phyloP scores from a whole-genome alignment of 1,284 basidiomycete genomes.

The Naganishia albida region DNA sequence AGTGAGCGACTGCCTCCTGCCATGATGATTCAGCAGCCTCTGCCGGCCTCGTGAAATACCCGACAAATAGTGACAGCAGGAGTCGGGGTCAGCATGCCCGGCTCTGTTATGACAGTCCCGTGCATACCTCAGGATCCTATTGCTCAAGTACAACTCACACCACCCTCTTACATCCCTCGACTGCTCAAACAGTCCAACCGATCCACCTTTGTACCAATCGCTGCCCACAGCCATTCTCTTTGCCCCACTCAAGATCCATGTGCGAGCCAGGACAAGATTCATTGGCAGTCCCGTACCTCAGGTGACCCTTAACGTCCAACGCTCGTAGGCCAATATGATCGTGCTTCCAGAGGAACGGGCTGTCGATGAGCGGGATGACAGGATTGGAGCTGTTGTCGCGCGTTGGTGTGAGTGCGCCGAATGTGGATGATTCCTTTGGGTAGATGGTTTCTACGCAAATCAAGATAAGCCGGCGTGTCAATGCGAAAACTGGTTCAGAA shows the following conservation, averaged over 20 bases:
- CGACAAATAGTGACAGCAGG: too few species aligned
- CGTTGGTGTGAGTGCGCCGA: conserved; percentile 44
- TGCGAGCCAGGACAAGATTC: conserved; percentile 73
- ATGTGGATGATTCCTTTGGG: conserved; percentile 51
- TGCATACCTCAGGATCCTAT: too few species aligned
- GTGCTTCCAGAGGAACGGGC: conserved; percentile 70
- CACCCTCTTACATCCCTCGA: neutral
- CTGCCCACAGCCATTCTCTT: conserved; percentile 58
- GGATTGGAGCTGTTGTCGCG: conserved; percentile 50
- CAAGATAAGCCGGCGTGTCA: neutral
- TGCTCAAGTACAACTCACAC: too few species aligned
- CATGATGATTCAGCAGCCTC: too few species aligned
- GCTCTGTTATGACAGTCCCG: too few species aligned
- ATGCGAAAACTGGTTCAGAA: too few species aligned
- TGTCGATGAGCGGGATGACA: conserved; percentile 71
- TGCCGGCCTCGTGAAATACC: too few species aligned
- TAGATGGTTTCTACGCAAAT: conserved; percentile 44
- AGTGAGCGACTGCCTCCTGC: too few species aligned
- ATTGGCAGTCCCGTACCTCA: conserved; percentile 58
- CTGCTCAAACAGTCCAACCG: conserved; percentile 38
- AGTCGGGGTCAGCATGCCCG: too few species aligned
- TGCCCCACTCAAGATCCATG: conserved; percentile 69
- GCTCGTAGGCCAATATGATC: conserved; percentile 84
- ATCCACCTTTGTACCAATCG: conserved; percentile 50
- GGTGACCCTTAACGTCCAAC: conserved; percentile 69